Base-by-base conservation (phyloP, 176 grass and related monocot genomes). In the Carex parvula region DNA sequence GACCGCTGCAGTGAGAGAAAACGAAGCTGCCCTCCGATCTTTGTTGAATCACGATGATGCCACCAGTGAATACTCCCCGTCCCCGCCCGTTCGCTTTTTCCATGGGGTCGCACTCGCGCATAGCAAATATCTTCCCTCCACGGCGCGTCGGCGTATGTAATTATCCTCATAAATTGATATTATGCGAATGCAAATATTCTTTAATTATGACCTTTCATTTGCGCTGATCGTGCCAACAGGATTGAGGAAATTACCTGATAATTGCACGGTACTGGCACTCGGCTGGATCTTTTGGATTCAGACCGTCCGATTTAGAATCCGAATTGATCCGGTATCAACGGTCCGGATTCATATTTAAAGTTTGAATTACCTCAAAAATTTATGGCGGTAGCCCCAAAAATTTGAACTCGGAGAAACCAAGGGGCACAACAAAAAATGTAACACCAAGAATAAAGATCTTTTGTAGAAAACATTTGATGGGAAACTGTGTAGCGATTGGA, bases 21-120 rank as follows among this genome's bases (percentile, higher is more conserved):
- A 62, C 24, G 35, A 64, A 29, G 13, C 17, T 46, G 3, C 79
- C 77, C 79, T 35, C 26, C 35, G 58, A 81, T 46, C 33, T 64
- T 81, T 32, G 79, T 64, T 58, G 32, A 81, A 44, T 64, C 41
- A 81, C 79, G 55, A 64, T n/a, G 35, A 64, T 29, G 17, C 59
- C 79, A 81, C 73, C 46, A 17, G 35, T 39, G 7, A n/a, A 42
- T 37, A 4, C 20, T 62, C 60, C 60, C 5, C 37, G 37, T 39
- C 37, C 37, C 37, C 8, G 8, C 60, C n/a, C 65, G 32, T 53
- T 78, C 39, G 13, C n/a, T 78, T 56, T 64, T 3, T 63, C 11
- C 55, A 81, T 7, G 6, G 9, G 55, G 55, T 71, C 57, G 22
- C 37, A 5, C 8, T 39, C 37, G 37, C 37, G 6, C 37, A 75